phyloP scores from a whole-genome alignment of 2,329 filamentous ascomycete species.

The Phyllosticta paracitricarpa region DNA sequence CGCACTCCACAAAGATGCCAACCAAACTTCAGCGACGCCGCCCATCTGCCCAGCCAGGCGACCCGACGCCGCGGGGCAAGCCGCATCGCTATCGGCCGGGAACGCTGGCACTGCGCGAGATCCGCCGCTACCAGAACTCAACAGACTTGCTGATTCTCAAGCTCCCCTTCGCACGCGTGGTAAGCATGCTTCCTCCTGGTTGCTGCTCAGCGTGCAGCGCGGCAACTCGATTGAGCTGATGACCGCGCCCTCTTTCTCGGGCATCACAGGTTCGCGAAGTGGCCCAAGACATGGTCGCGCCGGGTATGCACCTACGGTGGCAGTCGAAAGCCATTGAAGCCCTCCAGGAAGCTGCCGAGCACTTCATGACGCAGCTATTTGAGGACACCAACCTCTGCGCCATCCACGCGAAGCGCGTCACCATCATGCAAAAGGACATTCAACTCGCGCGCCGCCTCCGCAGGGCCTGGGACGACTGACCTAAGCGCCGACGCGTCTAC shows the following conservation, averaged over 20 bases:
- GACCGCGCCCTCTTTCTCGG: too few relatives aligned
- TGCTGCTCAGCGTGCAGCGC: too few relatives aligned
- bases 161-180: conserved; percentile 94
- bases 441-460: conserved; percentile 92
- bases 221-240: too few relatives aligned
- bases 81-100: conserved; percentile 40
- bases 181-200: too few relatives aligned
- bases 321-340: conserved; percentile 96
- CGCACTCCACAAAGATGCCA: too few relatives aligned
- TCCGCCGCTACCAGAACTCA: conserved; percentile 94
- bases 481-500: too few relatives aligned
- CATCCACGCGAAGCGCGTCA: conserved; percentile 98
- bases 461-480: conserved; percentile 49
- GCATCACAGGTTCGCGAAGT: conserved; percentile 55
- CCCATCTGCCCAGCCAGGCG: conserved; percentile 12
- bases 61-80: conserved; percentile 18
- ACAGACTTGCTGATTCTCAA: conserved; percentile 95
- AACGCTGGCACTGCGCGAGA: conserved; percentile 96
- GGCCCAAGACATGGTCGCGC: conserved; percentile 86
- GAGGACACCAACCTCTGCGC: conserved; percentile 98
- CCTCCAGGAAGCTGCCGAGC: conserved; percentile 96
- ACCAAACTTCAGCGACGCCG: too few relatives aligned
- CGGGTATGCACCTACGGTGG: conserved; percentile 67
- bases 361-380: conserved; percentile 95
- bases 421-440: conserved; percentile 95